phyloP scores from a whole-genome alignment of 2,329 filamentous ascomycete genomes.

The Ophiognomonia clavigignenti-juglandacearum region DNA sequence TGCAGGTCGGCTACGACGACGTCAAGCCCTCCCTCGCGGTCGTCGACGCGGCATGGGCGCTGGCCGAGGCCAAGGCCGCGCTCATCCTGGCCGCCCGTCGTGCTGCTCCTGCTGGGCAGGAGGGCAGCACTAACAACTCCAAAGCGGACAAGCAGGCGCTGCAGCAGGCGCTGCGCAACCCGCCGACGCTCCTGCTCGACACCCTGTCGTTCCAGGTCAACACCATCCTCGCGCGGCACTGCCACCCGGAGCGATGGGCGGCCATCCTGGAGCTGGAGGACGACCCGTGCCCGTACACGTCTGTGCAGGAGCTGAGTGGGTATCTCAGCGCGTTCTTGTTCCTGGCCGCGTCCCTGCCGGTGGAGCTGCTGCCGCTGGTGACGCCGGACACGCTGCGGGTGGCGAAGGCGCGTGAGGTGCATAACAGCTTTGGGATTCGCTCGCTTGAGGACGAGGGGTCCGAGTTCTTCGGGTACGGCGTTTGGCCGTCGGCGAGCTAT shows the following conservation, averaged over 20 bases:
- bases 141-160: background rate
- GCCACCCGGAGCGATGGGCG: background rate
- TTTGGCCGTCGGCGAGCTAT: constrained; percentile 13
- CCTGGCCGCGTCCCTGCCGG: constrained; percentile 6
- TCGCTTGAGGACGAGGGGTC: constrained; percentile 13
- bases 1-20: background rate
- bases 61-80: background rate
- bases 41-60: constrained; percentile 4
- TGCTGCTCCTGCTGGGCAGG: too few relatives aligned
- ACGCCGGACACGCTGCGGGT: constrained; percentile 6
- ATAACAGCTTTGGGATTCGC: constrained; percentile 15
- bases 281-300: constrained; percentile 8
- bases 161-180: background rate
- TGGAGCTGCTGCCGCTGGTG: background rate
- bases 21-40: background rate
- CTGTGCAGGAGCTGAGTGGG: constrained; percentile 4
- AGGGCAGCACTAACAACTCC: background rate
- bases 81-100: background rate
- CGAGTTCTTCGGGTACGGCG: constrained; percentile 14
- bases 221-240: constrained; percentile 2
- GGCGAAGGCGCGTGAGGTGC: constrained; percentile 8
- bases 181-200: constrained; percentile 3
- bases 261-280: constrained; percentile 1
- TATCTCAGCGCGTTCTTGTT: constrained; percentile 9
- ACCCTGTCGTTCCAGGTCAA: constrained; percentile 11